Conservation (phyloP, 345 rosid species). For the Eucalyptus erythrocorys region DNA sequence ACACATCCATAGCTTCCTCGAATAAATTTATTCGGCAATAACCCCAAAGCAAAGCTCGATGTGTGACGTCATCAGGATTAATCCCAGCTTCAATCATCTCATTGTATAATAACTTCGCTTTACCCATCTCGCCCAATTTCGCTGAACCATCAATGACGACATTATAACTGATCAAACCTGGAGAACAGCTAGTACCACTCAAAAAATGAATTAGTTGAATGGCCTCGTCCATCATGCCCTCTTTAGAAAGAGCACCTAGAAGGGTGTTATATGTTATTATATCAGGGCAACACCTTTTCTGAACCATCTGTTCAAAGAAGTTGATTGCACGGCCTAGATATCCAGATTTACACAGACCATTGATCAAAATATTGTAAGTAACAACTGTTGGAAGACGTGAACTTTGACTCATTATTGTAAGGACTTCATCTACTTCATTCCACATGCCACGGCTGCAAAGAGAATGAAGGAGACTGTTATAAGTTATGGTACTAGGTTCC, state of each 20-base stretch:
- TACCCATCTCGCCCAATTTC: slow-evolving; percentile 37
- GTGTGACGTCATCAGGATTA: slow-evolving; percentile 65
- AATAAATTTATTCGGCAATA: slow-evolving; percentile 29
- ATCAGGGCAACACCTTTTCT: slow-evolving; percentile 39
- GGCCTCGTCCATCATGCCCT: slow-evolving; percentile 60
- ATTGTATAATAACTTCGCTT: slow-evolving; percentile 36
- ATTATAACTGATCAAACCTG: slow-evolving; percentile 66
- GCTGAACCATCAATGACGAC: slow-evolving; percentile 58
- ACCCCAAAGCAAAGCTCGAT: slow-evolving; percentile 60
- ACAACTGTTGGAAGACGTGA: slow-evolving; percentile 39
- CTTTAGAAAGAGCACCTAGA: slow-evolving; percentile 54
- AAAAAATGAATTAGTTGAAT: slow-evolving; percentile 36
- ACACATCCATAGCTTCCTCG: slow-evolving; percentile 46
- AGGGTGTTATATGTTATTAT: slow-evolving; percentile 73
- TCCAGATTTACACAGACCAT: slow-evolving; percentile 65
- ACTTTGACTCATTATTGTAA: slow-evolving; percentile 43
- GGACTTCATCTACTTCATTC: slow-evolving; percentile 67
- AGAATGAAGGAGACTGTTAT: slow-evolving; percentile 70
- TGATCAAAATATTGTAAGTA: slow-evolving; percentile 80
- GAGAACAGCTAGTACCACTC: slow-evolving; percentile 31
- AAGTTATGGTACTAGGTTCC: slow-evolving; percentile 54
- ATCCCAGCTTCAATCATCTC: slow-evolving; percentile 48
- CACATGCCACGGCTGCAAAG: slow-evolving; percentile 49
- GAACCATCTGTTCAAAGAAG: slow-evolving; percentile 51
- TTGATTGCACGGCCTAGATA: slow-evolving; percentile 54